Conservation (phyloP, 257 asterid genomes). For the Phtheirospermum japonicum region DNA sequence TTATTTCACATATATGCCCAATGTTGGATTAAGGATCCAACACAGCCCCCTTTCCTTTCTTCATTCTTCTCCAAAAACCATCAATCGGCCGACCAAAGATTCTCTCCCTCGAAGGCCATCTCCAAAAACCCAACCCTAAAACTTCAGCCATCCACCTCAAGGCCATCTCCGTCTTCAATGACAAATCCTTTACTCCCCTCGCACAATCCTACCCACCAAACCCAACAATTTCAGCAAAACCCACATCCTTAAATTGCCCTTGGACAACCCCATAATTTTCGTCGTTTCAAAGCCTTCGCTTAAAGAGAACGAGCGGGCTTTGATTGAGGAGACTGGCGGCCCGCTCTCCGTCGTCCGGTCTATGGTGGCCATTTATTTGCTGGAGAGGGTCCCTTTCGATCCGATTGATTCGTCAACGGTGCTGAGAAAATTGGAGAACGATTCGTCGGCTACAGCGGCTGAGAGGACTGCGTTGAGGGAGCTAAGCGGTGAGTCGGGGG, state of each 20-base stretch:
- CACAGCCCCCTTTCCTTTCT: no score
- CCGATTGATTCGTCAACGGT: slow-evolving; percentile 77
- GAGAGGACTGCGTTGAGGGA: no score
- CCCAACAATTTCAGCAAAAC: slow-evolving; percentile 39
- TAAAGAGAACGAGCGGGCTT: slow-evolving; percentile 40
- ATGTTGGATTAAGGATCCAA: no score
- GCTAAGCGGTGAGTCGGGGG: slow-evolving; percentile 79
- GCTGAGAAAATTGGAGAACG: slow-evolving; percentile 78
- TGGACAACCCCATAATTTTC: slow-evolving; percentile 25
- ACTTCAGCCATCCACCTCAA: no score
- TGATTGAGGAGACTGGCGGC: slow-evolving; percentile 66
- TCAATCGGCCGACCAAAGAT: no score
- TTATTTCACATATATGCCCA: no score
- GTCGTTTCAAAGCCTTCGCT: slow-evolving; percentile 34
- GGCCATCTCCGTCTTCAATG: slow-evolving; percentile 56
- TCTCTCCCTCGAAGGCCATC: no score
- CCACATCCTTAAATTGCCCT: slow-evolving; percentile 39
- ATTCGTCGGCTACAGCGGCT: no score
- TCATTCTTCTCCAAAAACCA: no score
- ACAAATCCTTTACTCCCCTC: slow-evolving; percentile 65
- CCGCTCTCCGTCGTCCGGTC: slow-evolving; percentile 72
- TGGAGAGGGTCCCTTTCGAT: slow-evolving; percentile 75
- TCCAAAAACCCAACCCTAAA: no score
- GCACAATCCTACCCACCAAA: slow-evolving; percentile 61
- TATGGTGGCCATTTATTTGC: slow-evolving; percentile 83